phyloP scores from a whole-genome alignment of 2,329 filamentous ascomycete species.

The Eutypa lata region DNA sequence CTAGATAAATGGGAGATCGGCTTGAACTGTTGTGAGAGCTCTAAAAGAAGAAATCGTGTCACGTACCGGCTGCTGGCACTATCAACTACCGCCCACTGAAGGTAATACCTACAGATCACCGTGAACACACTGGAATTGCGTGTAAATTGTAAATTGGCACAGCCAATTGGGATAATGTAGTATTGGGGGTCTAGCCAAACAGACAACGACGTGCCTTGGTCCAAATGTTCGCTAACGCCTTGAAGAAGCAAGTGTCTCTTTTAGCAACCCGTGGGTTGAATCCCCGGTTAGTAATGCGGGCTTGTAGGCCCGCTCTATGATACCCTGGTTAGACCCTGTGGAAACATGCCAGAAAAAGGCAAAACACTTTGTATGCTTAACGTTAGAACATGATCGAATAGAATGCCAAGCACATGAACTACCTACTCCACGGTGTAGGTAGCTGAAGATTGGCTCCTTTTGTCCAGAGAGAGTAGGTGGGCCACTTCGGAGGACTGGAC shows the following conservation, averaged over 20 bases:
- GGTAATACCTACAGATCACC: not conserved
- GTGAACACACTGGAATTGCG: not conserved
- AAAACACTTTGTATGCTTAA: not conserved
- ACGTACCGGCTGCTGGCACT: not conserved
- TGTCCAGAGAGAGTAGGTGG: not conserved
- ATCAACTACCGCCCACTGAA: not conserved
- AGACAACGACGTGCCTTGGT: not conserved
- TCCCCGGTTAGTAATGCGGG: not conserved
- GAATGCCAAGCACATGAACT: not conserved
- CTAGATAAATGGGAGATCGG: too few relatives aligned
- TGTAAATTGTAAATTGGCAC: not conserved
- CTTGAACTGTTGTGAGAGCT: not conserved
- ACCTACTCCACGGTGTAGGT: not conserved
- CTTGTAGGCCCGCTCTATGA: not conserved
- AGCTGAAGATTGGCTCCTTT: not conserved
- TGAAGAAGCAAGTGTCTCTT: not conserved
- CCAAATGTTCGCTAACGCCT: not conserved
- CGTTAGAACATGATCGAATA: not conserved
- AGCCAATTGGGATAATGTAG: not conserved
- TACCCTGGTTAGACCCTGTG: not conserved
- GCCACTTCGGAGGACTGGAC: not conserved
- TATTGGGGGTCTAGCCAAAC: not conserved
- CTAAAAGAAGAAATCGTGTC: not conserved
- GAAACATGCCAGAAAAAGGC: not conserved
- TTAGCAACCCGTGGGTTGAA: not conserved